Conservation (phyloP, 805 yeast species). For the Barnettozyma californica region DNA sequence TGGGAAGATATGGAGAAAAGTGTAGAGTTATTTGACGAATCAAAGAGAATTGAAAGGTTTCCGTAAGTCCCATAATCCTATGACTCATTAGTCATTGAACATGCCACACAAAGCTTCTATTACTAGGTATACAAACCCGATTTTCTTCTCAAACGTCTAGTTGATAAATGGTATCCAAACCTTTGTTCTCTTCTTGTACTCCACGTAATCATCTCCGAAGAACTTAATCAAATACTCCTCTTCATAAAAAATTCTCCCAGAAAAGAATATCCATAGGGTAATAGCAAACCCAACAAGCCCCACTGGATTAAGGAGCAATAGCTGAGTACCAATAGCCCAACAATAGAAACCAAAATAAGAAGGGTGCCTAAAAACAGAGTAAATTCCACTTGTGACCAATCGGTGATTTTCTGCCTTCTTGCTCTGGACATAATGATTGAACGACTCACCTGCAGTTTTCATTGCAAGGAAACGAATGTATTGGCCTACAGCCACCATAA, state of each 20-base stretch:
- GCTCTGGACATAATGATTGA: conserved; percentile 72
- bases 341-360: conserved; percentile 86
- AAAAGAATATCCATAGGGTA: conserved; percentile 68
- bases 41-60: too few relatives aligned
- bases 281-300: conserved; percentile 47
- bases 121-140: not conserved
- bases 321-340: conserved; percentile 89
- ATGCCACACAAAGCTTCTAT: not conserved
- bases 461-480: conserved; percentile 65
- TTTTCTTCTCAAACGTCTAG: conserved; percentile 7
- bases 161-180: conserved; percentile 63
- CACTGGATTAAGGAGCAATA: conserved; percentile 62
- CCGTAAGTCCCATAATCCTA: too few relatives aligned
- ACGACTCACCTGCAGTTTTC: conserved; percentile 82
- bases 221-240: conserved; percentile 60
- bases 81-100: too few relatives aligned
- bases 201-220: conserved; percentile 62
- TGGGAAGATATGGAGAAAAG: not conserved
- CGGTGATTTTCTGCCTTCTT: conserved; percentile 49
- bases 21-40: too few relatives aligned
- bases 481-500: conserved; percentile 57
- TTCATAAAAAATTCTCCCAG: conserved; percentile 60
- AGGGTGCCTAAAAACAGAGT: conserved; percentile 71
- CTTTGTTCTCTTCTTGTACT: conserved; percentile 44
- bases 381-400: conserved; percentile 72